Percentiles rank a stretch among this genome's conserved stretches.
Conservation (phyloP, 1,139 yeast genomes). For the Geotrichum europaeum region DNA sequence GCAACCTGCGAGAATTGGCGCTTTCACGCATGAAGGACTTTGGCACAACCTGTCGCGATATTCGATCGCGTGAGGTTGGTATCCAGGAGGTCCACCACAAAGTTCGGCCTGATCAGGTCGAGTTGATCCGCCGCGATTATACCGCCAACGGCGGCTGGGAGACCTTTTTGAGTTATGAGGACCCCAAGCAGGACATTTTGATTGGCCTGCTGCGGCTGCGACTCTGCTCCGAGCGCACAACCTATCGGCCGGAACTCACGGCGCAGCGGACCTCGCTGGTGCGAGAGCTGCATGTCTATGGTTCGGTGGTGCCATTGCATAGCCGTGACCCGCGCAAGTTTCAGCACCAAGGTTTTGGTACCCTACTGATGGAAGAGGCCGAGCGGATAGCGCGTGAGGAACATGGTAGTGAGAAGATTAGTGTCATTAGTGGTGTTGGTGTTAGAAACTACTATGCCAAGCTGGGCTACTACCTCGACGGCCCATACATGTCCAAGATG, state of each 20-base stretch:
- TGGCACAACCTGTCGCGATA: slow-evolving; percentile 93
- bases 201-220: slow-evolving; percentile 86
- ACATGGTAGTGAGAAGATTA: slow-evolving; percentile 84
- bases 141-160: slow-evolving; percentile 99
- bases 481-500: slow-evolving; percentile 89
- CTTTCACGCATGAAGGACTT: slow-evolving; percentile 97
- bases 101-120: slow-evolving; percentile 96
- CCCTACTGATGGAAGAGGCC: slow-evolving; percentile 96
- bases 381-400: slow-evolving; percentile 93
- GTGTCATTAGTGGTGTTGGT: slow-evolving; percentile 97
- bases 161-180: slow-evolving; percentile 91
- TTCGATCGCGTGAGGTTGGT: slow-evolving; percentile 98
- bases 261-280: slow-evolving; percentile 85
- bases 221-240: slow-evolving; percentile 81
- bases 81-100: slow-evolving; percentile 97
- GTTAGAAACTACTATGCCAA: slow-evolving; percentile 92
- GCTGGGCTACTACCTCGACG: slow-evolving; percentile 86
- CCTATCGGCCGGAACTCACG: slow-evolving; percentile 84
- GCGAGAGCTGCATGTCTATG: slow-evolving; percentile 94
- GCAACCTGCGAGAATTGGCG: slow-evolving; percentile 91
- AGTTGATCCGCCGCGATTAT: slow-evolving; percentile 88
- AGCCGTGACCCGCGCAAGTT: slow-evolving; percentile 97
- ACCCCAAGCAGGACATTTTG: slow-evolving; percentile 91
- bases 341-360: slow-evolving; percentile 99
- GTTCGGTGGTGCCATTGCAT: slow-evolving; percentile 94